phyloP scores from a whole-genome alignment of 2,329 filamentous ascomycete species.

The Madurella fahalii region DNA sequence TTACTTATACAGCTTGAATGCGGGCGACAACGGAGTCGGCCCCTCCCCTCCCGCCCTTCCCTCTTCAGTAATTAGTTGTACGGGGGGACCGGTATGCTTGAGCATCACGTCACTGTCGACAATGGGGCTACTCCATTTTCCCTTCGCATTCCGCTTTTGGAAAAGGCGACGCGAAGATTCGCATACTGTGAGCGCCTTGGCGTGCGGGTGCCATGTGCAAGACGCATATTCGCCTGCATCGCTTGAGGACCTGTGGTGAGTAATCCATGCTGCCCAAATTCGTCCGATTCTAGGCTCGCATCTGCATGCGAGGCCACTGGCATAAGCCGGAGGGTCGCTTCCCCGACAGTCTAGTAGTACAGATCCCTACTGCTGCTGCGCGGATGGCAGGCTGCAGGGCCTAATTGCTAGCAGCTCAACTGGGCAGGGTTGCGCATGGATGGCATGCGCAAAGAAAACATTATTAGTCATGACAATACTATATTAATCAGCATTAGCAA shows the following conservation, averaged over 20 bases:
- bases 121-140: not conserved
- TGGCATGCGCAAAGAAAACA: no score
- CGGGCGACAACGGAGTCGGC: no score
- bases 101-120: not conserved
- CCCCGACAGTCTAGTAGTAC: constrained; percentile 24
- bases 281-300: not conserved
- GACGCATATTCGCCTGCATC: not conserved
- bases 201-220: no score
- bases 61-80: no score
- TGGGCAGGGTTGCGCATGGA: no score
- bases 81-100: not conserved
- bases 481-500: no score
- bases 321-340: not conserved
- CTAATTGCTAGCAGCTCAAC: no score
- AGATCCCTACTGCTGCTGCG: no score
- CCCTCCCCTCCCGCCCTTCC: no score
- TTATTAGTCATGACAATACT: no score
- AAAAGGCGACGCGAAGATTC: not conserved
- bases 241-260: constrained; percentile 5
- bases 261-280: not conserved
- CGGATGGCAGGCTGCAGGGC: no score
- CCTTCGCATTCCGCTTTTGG: constrained; percentile 5
- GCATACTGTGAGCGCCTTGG: not conserved
- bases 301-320: not conserved
- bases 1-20: not conserved